These are phyloP conservation scores for Strobilomyces echinocephalus DNA, from an alignment of 768 basidiomycete species.

Conservation along the genomic window DNA sequence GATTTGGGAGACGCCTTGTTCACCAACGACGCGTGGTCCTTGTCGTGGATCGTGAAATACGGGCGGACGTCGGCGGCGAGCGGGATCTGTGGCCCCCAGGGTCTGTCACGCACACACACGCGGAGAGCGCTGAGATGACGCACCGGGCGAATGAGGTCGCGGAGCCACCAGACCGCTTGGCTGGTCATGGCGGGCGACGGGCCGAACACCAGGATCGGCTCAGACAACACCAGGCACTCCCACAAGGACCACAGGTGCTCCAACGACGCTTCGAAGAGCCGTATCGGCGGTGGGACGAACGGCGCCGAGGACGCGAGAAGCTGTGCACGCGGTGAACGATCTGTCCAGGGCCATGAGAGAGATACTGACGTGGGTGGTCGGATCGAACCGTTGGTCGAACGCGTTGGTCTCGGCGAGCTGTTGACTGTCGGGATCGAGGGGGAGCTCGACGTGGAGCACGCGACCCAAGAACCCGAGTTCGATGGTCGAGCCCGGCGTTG, in stretches of 20 bases:
- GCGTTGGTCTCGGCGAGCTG: conserved; percentile 58
- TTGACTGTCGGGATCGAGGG: conserved; percentile 62
- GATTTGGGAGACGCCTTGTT: conserved; percentile 77
- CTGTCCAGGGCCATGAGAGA: not conserved
- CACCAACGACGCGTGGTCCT: conserved; percentile 70
- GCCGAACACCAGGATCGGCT: conserved; percentile 84
- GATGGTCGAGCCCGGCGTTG: conserved; percentile 51
- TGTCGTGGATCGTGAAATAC: conserved; percentile 95
- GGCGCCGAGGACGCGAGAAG: conserved; percentile 65
- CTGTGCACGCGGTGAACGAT: conserved; percentile 32
- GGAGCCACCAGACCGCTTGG: conserved; percentile 88
- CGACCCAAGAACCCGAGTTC: conserved; percentile 84
- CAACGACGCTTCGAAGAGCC: conserved; percentile 59
- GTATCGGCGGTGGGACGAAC: conserved; percentile 51
- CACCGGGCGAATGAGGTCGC: conserved; percentile 82
- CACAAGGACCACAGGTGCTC: conserved; percentile 79
- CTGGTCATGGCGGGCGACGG: conserved; percentile 76
- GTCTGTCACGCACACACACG: not conserved
- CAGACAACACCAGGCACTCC: conserved; percentile 90
- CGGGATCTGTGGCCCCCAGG: conserved; percentile 64
- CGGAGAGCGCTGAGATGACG: conserved; percentile 12
- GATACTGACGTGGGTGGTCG: conserved; percentile 42
- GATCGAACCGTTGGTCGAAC: conserved; percentile 50
- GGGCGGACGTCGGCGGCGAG: conserved; percentile 83
- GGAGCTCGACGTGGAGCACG: conserved; percentile 69